phyloP scores from a whole-genome alignment of 352 stramenopile species.

The Phytophthora syringae region DNA sequence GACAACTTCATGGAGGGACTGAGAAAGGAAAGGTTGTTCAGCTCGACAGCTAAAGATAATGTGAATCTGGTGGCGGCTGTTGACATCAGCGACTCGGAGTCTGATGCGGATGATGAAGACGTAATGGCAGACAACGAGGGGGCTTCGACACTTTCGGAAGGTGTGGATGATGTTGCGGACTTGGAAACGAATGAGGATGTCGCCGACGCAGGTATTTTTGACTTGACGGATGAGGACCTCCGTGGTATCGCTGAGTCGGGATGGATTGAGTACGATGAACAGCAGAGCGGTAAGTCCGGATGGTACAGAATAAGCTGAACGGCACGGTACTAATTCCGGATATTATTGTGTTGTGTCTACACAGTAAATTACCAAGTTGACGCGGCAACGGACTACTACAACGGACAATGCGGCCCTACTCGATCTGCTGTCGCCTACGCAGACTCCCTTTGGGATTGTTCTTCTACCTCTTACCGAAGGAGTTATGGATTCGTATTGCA shows the following conservation, averaged over 20 bases:
- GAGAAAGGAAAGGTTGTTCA: background rate
- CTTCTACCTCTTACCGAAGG: conserved; percentile 34
- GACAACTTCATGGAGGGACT: conserved; percentile 17
- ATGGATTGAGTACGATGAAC: conserved; percentile 8
- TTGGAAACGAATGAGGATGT: conserved; percentile 1
- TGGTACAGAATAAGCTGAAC: conserved; percentile 12
- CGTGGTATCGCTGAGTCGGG: background rate
- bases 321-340: conserved; percentile 1
- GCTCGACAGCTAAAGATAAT: background rate
- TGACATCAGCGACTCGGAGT: background rate
- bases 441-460: conserved; percentile 20
- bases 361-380: conserved; percentile 2
- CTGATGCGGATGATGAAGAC: conserved; percentile 10
- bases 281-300: conserved; percentile 18
- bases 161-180: conserved; percentile 3
- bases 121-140: conserved; percentile 5
- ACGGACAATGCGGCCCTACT: conserved; percentile 5
- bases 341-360: background rate
- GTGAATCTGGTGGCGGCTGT: background rate
- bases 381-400: conserved; percentile 17
- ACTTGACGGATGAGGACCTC: conserved; percentile 1
- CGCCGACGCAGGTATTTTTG: background rate
- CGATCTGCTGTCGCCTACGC: conserved; percentile 18
- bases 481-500: no score
- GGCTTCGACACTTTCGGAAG: background rate